Evolutionary conservation across 768 basidiomycete genomes (phyloP).

Genomic region (Collybia mongolica): DNA sequence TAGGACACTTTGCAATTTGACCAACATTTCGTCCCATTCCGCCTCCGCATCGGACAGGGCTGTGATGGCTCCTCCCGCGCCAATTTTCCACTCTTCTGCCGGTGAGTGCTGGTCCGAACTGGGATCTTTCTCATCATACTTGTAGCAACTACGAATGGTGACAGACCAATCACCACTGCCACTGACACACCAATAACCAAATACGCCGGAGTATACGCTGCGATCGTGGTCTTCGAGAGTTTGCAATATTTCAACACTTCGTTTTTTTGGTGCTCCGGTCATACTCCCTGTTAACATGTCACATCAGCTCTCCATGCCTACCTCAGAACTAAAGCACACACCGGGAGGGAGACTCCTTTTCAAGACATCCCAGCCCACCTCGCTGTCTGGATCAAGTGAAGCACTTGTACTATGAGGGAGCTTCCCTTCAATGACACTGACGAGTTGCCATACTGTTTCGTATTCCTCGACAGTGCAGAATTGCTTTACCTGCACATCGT

Average conservation of each 20-base stretch:
- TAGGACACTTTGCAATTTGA: slow-evolving; percentile 82
- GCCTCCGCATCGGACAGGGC: slow-evolving; percentile 81
- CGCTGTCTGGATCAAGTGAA: slow-evolving; percentile 37
- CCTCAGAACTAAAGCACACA: slow-evolving; percentile 24
- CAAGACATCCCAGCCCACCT: slow-evolving; percentile 78
- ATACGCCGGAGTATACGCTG: slow-evolving; percentile 87
- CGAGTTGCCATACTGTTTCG: slow-evolving; percentile 92
- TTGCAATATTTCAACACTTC: slow-evolving; percentile 88
- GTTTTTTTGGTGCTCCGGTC: slow-evolving; percentile 97
- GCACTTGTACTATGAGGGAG: slow-evolving; percentile 29
- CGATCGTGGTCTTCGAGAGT: slow-evolving; percentile 71
- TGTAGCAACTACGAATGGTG: slow-evolving; percentile 90
- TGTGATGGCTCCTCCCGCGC: slow-evolving; percentile 96
- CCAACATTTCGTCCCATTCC: slow-evolving; percentile 94
- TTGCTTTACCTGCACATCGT: slow-evolving; percentile 77
- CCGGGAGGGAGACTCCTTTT: slow-evolving; percentile 84
- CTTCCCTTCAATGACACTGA: slow-evolving; percentile 86
- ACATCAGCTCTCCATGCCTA: not conserved
- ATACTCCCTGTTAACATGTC: slow-evolving; percentile 67
- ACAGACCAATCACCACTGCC: slow-evolving; percentile 93
- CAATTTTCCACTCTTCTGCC: slow-evolving; percentile 72
- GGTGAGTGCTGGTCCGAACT: not conserved
- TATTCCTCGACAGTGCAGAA: slow-evolving; percentile 91
- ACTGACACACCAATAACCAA: slow-evolving; percentile 90
- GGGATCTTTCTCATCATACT: slow-evolving; percentile 40